These are phyloP conservation scores for Suillus tomentosus DNA, from an alignment of 768 basidiomycete species.

Conservation along the genomic window DNA sequence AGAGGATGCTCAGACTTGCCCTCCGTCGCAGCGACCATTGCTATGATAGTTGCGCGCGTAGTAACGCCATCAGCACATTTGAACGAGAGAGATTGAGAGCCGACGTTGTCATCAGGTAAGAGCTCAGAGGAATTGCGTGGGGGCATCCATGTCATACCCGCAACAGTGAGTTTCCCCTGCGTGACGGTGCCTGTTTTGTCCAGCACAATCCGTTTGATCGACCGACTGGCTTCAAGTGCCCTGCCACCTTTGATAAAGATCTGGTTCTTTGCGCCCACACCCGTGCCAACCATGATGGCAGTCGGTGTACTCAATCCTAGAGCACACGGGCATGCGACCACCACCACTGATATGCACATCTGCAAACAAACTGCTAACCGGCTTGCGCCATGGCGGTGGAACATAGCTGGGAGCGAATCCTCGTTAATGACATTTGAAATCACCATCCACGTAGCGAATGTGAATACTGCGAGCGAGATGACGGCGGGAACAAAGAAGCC, in stretches of 20 bases:
- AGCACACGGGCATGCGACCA: conserved; percentile 98
- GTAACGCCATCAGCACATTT: conserved; percentile 65
- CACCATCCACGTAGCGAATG: conserved; percentile 83
- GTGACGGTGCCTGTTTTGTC: conserved; percentile 99
- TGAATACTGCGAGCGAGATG: conserved; percentile 76
- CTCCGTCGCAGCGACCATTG: conserved; percentile 86
- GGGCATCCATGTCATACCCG: conserved; percentile 74
- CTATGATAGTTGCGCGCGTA: conserved; percentile 59
- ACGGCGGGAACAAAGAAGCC: conserved; percentile 95
- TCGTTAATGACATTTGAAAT: conserved; percentile 61
- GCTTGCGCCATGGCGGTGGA: conserved; percentile 79
- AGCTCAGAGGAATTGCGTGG: conserved; percentile 31
- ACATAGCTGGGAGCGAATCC: conserved; percentile 75
- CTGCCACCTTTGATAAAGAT: conserved; percentile 98
- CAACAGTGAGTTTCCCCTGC: conserved; percentile 87
- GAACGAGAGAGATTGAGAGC: conserved; percentile 17
- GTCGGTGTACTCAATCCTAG: conserved; percentile 96
- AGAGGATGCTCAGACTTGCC: conserved; percentile 95
- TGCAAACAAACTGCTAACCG: conserved; percentile 91
- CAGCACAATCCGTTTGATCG: conserved; percentile 78
- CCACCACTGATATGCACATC: conserved; percentile 96
- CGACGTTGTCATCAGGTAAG: conserved; percentile 17
- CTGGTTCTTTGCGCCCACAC: conserved; percentile 94
- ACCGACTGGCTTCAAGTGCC: conserved; percentile 88
- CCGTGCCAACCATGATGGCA: conserved; percentile 99